Evolutionary conservation across 2,329 filamentous ascomycete species (phyloP), one percentile per base, ranked within the genome.

Genomic region (Ascochyta pisi): DNA sequence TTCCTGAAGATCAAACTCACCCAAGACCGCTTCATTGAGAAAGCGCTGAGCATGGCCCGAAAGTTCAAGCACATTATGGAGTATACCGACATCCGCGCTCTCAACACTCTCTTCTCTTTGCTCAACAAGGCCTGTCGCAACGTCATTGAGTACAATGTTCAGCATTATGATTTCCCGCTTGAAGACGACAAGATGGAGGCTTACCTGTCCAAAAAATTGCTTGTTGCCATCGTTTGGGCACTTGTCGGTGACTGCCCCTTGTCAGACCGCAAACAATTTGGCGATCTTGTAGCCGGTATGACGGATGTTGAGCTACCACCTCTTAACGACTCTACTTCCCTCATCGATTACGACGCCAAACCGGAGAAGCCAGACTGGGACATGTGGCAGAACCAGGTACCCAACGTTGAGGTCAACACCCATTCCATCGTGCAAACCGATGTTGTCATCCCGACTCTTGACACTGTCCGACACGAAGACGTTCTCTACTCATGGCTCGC

Each of bases 401-500:
- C 95, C 15, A 89, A 86, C 10, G 89, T 99, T 54, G 96, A 99
- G 75, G 91, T 99, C 76, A 98, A 99, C 74, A 99, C 96, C 0
- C 96, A 99, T 76, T 97, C 94, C 5, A 89, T 99, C 70, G 97
- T 91, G 0, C 93, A 99, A 75, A 99, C 96, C 1, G 96, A 99
- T 76, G 91, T 98, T 37, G 95, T 99, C 59, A 99, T 99, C 70
- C 96, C 95, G 1, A 99, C 95, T 0, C 82, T 99, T 45, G 95
- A 99, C 74, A 99, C 96, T 26, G 90, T 99, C 40, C 91, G 95
- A 27, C 95, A 99, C 68, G 95, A 99, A 76, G 95, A 98, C 77
- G 91, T 99, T n/a, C 83, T 99, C 15, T 99, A 99, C 81, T 99
- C 96, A 3, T 99, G 95, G 95, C 86, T 99, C 40, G 95, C 96